phyloP scores from a whole-genome alignment of 2,329 filamentous ascomycete genomes.

The Penicillium griseofulvum region DNA sequence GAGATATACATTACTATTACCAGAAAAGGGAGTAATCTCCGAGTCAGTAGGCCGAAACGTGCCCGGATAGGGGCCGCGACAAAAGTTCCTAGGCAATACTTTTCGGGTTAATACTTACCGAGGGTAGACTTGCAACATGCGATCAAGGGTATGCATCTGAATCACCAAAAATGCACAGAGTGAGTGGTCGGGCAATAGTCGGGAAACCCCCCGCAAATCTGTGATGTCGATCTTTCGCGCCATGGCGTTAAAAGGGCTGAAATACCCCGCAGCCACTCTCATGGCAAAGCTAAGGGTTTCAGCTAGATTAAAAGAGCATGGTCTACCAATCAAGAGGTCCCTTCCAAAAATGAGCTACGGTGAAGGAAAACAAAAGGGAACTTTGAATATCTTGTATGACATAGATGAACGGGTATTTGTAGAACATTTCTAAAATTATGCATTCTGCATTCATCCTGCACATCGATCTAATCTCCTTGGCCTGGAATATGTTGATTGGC shows the following conservation, averaged over 20 bases:
- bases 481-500: not conserved
- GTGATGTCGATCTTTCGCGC: slow-evolving; percentile 18
- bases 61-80: slow-evolving; percentile 28
- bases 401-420: not conserved
- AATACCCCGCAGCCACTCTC: slow-evolving; percentile 16
- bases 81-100: slow-evolving; percentile 19
- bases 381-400: not conserved
- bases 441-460: not conserved
- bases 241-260: slow-evolving; percentile 20
- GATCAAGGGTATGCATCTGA: slow-evolving; percentile 4
- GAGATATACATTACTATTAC: slow-evolving; percentile 52
- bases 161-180: slow-evolving; percentile 11
- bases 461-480: not conserved
- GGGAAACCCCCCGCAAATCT: slow-evolving; percentile 11
- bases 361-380: not conserved
- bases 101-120: not conserved
- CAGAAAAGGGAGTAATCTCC: slow-evolving; percentile 56
- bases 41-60: slow-evolving; percentile 46
- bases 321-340: not conserved
- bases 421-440: not conserved
- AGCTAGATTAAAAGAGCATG: not conserved
- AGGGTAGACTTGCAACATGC: slow-evolving; percentile 15
- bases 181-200: slow-evolving; percentile 8
- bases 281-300: slow-evolving; percentile 9
- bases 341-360: not conserved